Percentiles rank a stretch among this genome's conserved stretches.
Evolutionary conservation across 2,329 filamentous ascomycete genomes (phyloP).

Genomic region (Cytospora schulzeri): DNA sequence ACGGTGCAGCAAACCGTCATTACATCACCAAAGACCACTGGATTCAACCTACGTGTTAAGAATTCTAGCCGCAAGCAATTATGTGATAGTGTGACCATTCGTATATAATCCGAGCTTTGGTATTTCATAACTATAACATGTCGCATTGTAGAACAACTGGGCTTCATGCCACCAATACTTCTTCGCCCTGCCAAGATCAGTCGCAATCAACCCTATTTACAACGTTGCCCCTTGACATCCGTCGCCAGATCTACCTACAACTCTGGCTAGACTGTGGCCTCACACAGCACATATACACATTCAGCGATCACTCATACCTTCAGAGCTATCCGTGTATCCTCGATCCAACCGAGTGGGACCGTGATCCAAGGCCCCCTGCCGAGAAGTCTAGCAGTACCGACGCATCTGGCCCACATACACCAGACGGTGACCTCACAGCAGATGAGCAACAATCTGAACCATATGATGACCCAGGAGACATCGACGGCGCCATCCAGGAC

Average conservation of each 20-base stretch:
- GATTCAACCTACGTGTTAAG: too few species aligned
- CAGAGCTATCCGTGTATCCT: constrained; percentile 16
- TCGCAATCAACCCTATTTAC: constrained; percentile 28
- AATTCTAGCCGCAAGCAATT: too few species aligned
- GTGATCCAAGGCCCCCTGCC: background rate
- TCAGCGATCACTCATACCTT: background rate
- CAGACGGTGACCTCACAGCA: background rate
- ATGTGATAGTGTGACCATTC: background rate
- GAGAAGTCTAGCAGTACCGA: background rate
- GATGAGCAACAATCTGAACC: background rate
- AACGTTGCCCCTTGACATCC: constrained; percentile 22
- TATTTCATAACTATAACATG: background rate
- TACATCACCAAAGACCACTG: too few species aligned
- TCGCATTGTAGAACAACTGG: background rate
- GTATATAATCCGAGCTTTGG: background rate
- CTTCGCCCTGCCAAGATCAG: background rate
- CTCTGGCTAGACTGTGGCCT: constrained; percentile 21
- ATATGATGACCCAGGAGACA: constrained; percentile 15
- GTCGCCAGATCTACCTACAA: constrained; percentile 23
- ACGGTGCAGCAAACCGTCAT: too few species aligned
- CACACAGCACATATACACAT: constrained; percentile 12
- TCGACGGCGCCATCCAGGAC: constrained; percentile 16
- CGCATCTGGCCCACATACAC: too few species aligned
- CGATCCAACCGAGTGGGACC: background rate
- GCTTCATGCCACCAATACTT: background rate